These are phyloP conservation scores for Harringtonia lauricola DNA, from an alignment of 2,329 filamentous ascomycete species.

Conservation along the genomic window DNA sequence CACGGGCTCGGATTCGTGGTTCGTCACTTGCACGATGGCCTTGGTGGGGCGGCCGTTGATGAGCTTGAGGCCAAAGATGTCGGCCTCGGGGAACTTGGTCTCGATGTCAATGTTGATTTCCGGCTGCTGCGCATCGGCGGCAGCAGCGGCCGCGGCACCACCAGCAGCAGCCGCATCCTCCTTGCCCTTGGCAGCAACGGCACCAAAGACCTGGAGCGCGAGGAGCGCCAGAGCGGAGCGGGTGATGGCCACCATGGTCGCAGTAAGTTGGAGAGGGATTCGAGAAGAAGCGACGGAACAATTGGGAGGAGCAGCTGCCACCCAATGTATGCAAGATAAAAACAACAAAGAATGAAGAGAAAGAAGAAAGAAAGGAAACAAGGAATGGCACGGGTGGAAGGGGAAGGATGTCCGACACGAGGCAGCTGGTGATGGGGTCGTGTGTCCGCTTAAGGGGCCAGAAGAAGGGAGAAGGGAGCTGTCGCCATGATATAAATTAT, in stretches of 20 bases:
- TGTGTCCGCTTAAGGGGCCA: no score
- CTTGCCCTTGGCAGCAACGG: slow-evolving; percentile 36
- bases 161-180: not conserved
- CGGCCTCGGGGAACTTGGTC: slow-evolving; percentile 54
- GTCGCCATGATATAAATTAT: not conserved
- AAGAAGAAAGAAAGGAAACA: not conserved
- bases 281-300: not conserved
- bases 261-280: slow-evolving; percentile 2
- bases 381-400: not conserved
- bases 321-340: slow-evolving; percentile 8
- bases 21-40: slow-evolving; percentile 71
- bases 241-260: slow-evolving; percentile 61
- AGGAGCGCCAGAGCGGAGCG: slow-evolving; percentile 61
- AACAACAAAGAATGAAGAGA: not conserved
- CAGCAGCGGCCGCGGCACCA: slow-evolving; percentile 11
- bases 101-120: slow-evolving; percentile 54
- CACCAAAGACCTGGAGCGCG: slow-evolving; percentile 56
- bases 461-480: not conserved
- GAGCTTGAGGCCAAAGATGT: slow-evolving; percentile 91
- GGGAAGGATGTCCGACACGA: not conserved
- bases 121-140: slow-evolving; percentile 15
- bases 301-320: no score
- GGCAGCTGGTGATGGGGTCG: not conserved
- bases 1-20: slow-evolving; percentile 69
- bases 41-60: slow-evolving; percentile 84